Conservation (phyloP, 2,329 filamentous ascomycete genomes). For the Cladosporium sphaerospermum region DNA sequence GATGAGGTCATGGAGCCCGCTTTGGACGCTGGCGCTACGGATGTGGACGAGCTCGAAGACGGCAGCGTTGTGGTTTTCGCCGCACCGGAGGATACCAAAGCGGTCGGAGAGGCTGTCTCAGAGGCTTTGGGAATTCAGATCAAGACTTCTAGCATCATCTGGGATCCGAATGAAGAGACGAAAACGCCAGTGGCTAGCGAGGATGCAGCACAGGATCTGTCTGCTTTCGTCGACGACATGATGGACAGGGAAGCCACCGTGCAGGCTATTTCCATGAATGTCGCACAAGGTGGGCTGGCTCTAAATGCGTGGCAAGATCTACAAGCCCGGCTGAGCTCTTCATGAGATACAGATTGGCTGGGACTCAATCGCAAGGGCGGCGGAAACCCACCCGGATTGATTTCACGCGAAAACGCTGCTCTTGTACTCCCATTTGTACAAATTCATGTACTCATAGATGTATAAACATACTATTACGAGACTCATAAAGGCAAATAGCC, state of each 20-base stretch:
- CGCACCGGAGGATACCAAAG: constrained; percentile 57
- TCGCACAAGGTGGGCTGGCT: constrained; percentile 32
- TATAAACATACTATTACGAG: too few relatives aligned
- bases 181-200: constrained; percentile 57
- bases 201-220: constrained; percentile 51
- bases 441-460: too few relatives aligned
- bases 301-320: constrained; percentile 25
- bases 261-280: constrained; percentile 73
- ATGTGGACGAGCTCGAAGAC: constrained; percentile 63
- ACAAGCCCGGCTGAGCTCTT: constrained; percentile 17
- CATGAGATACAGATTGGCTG: neutral
- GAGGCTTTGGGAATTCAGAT: constrained; percentile 60
- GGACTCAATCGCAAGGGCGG: too few relatives aligned
- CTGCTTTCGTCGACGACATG: constrained; percentile 53
- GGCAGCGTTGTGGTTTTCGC: constrained; percentile 66
- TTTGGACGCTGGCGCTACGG: constrained; percentile 76
- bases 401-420: too few relatives aligned
- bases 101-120: constrained; percentile 58
- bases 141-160: constrained; percentile 72
- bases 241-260: constrained; percentile 63
- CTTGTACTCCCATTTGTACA: too few relatives aligned
- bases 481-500: too few relatives aligned
- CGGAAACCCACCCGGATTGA: too few relatives aligned
- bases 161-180: constrained; percentile 76
- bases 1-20: constrained; percentile 74